phyloP scores from a whole-genome alignment of 2,329 filamentous ascomycete species.

The Polychaeton citri region DNA sequence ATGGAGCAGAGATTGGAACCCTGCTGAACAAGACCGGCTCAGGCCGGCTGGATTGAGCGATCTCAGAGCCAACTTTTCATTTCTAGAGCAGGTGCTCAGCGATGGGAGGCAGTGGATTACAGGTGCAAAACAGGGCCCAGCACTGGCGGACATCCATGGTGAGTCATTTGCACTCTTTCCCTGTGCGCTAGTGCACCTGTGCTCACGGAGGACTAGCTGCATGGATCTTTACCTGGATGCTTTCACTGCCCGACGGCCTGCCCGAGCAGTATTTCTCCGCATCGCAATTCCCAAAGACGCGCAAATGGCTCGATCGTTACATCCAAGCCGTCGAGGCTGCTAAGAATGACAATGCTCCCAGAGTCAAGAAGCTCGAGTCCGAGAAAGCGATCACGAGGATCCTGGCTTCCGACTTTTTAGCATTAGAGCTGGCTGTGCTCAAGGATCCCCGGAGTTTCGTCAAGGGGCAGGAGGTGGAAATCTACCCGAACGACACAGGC shows the following conservation, averaged over 20 bases:
- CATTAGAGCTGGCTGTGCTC: conserved; percentile 5
- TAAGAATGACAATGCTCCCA: conserved; percentile 3
- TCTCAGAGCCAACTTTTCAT: conserved; percentile 7
- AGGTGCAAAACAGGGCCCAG: conserved; percentile 3
- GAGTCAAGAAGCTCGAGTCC: conserved; percentile 7
- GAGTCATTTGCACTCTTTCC: conserved; percentile 1
- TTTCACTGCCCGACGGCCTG: conserved; percentile 5
- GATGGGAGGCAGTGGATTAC: conserved; percentile 11
- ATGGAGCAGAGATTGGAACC: conserved; percentile 6
- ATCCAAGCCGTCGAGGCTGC: conserved; percentile 5
- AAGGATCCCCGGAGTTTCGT: conserved; percentile 8
- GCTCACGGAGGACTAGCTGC: conserved; percentile 3
- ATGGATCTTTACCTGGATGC: conserved; percentile 12
- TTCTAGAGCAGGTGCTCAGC: conserved; percentile 10
- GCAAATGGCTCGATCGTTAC: conserved; percentile 8
- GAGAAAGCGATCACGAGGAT: conserved; percentile 6
- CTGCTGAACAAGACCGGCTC: conserved; percentile 2
- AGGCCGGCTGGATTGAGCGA: conserved; percentile 6
- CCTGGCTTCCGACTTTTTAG: conserved; percentile 4
- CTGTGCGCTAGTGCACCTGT: no score
- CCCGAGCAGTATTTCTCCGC: conserved; percentile 8
- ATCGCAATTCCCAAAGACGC: conserved; percentile 6
- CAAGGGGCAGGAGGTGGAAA: conserved; percentile 4
- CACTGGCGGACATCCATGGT: conserved; percentile 13
- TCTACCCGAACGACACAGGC: conserved; percentile 9